phyloP scores from a whole-genome alignment of 768 basidiomycete species.

The Royoungia palumana region DNA sequence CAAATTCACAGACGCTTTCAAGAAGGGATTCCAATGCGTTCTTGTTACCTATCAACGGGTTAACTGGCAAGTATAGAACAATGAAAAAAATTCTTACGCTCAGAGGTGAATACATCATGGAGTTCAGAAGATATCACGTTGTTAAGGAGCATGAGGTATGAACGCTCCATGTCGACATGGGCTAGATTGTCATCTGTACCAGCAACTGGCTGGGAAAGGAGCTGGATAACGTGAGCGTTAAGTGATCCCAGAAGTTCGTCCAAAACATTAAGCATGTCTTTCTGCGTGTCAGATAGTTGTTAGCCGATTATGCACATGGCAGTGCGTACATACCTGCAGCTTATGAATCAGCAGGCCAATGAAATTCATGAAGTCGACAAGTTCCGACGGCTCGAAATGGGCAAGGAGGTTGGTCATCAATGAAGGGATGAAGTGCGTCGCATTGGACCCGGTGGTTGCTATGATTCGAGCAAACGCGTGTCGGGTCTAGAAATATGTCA shows the following conservation, averaged over 20 bases:
- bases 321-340: slow-evolving; percentile 59
- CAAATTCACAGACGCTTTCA: slow-evolving; percentile 66
- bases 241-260: slow-evolving; percentile 89
- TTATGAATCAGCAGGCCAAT: slow-evolving; percentile 88
- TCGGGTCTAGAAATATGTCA: slow-evolving; percentile 58
- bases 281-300: slow-evolving; percentile 39
- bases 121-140: slow-evolving; percentile 79
- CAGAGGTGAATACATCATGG: slow-evolving; percentile 81
- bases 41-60: slow-evolving; percentile 51
- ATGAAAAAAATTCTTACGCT: slow-evolving; percentile 52
- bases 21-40: slow-evolving; percentile 69
- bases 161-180: slow-evolving; percentile 80
- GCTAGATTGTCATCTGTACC: slow-evolving; percentile 86
- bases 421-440: slow-evolving; percentile 83
- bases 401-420: slow-evolving; percentile 89
- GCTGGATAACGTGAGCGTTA: slow-evolving; percentile 71
- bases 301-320: background rate
- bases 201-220: slow-evolving; percentile 75
- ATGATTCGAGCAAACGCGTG: slow-evolving; percentile 92
- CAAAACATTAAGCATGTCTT: slow-evolving; percentile 81
- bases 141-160: slow-evolving; percentile 81
- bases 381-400: slow-evolving; percentile 88
- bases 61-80: background rate
- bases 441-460: slow-evolving; percentile 80
- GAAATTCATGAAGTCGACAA: slow-evolving; percentile 95